Conservation (phyloP, 2,329 filamentous ascomycete genomes). For the Monosporascus sp. region DNA sequence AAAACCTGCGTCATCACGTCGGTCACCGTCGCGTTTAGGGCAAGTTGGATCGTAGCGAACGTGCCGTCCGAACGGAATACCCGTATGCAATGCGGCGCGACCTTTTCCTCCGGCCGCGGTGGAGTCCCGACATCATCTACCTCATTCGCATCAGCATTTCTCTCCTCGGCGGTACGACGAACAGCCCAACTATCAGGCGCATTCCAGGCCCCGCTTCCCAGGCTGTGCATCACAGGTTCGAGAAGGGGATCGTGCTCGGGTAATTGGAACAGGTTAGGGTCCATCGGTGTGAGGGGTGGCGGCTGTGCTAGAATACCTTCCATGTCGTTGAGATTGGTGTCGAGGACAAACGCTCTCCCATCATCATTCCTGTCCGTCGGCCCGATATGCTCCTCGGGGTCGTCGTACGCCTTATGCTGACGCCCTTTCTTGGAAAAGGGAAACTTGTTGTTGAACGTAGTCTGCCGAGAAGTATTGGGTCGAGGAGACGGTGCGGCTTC, state of each 20-base stretch:
- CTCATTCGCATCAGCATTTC: slow-evolving; percentile 50
- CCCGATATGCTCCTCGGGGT: slow-evolving; percentile 53
- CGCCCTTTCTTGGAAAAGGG: slow-evolving; percentile 56
- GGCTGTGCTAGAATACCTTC: slow-evolving; percentile 78
- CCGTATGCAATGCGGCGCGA: slow-evolving; percentile 80
- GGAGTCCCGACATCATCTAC: slow-evolving; percentile 63
- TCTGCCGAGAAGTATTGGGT: slow-evolving; percentile 32
- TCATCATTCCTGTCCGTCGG: slow-evolving; percentile 55
- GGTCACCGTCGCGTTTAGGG: slow-evolving; percentile 75
- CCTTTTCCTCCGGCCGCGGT: slow-evolving; percentile 68
- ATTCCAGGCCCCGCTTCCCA: slow-evolving; percentile 66
- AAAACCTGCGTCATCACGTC: slow-evolving; percentile 88
- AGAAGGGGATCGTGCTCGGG: slow-evolving; percentile 17
- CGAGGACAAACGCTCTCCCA: slow-evolving; percentile 66
- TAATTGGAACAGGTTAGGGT: slow-evolving; percentile 41
- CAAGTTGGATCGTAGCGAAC: slow-evolving; percentile 85
- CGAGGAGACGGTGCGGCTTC: slow-evolving; percentile 15
- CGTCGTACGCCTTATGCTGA: slow-evolving; percentile 42
- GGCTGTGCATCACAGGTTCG: slow-evolving; percentile 22
- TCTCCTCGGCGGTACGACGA: slow-evolving; percentile 64
- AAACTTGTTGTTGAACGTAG: slow-evolving; percentile 58
- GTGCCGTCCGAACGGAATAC: slow-evolving; percentile 93
- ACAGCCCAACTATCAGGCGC: slow-evolving; percentile 97
- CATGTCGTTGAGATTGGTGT: slow-evolving; percentile 87
- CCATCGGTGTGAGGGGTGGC: slow-evolving; percentile 66